A percentile compares a stretch with the other conserved stretches of the same genome.
Evolutionary conservation across 2,329 filamentous ascomycete genomes (phyloP).

Genomic region (Aspergillus sp.): DNA sequence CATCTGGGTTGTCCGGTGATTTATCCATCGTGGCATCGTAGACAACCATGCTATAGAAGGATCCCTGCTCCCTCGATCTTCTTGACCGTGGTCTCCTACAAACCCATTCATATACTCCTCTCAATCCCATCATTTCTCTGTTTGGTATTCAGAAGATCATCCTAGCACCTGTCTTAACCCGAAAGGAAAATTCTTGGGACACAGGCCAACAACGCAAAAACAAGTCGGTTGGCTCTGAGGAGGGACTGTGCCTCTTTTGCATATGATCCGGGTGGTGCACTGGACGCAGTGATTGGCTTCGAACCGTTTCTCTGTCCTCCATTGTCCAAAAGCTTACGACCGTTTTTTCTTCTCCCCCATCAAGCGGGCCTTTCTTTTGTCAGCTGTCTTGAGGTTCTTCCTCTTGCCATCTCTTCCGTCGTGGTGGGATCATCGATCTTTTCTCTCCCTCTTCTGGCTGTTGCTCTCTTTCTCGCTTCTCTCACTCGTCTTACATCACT

Average conservation of each 20-base stretch:
- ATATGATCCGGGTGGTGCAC: conserved; percentile 3
- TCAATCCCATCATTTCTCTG: background rate
- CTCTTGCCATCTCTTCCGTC: background rate
- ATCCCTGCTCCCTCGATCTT: background rate
- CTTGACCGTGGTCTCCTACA: no score
- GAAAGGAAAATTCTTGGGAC: background rate
- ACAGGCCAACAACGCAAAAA: background rate
- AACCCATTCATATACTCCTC: background rate
- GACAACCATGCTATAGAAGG: conserved; percentile 2
- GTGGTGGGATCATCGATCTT: background rate
- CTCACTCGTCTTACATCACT: background rate
- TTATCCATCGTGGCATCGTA: conserved; percentile 12
- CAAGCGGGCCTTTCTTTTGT: conserved; percentile 1
- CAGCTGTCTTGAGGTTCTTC: background rate
- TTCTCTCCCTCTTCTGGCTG: background rate
- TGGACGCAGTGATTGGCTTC: conserved; percentile 1
- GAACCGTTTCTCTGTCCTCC: background rate
- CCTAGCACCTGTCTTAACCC: background rate
- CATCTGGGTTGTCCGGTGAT: conserved; percentile 7
- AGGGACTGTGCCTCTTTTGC: background rate
- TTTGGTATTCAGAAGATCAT: background rate
- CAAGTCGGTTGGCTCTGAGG: background rate
- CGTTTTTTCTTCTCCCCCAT: conserved; percentile 2
- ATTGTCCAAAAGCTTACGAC: background rate
- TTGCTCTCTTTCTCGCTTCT: background rate